Conservation (phyloP, 192 early-diverging fungal species). For the Coemansia reversa region DNA sequence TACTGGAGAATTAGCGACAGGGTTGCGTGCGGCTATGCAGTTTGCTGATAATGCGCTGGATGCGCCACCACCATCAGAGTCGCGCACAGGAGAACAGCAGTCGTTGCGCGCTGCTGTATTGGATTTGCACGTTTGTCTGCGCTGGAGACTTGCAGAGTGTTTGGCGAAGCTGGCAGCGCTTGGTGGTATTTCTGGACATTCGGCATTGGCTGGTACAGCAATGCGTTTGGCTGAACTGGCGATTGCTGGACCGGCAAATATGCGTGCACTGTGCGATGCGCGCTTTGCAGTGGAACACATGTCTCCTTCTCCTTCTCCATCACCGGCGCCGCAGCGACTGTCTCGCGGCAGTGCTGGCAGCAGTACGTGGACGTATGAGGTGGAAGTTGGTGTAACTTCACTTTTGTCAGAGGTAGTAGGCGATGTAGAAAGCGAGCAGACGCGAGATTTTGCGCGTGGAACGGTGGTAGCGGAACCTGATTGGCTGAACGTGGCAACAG, state of each 20-base stretch:
- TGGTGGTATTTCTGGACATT: background rate
- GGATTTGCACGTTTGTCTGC: constrained; percentile 30
- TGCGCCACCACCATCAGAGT: constrained; percentile 22
- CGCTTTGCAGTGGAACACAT: constrained; percentile 5
- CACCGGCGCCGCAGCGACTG: background rate
- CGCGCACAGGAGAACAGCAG: constrained; percentile 9
- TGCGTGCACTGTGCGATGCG: constrained; percentile 19
- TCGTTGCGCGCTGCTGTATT: constrained; percentile 15
- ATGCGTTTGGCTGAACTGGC: constrained; percentile 33
- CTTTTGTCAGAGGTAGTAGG: constrained; percentile 14
- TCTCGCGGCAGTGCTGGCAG: constrained; percentile 15
- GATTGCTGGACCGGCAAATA: constrained; percentile 22
- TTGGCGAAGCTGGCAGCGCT: constrained; percentile 7
- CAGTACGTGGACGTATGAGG: constrained; percentile 49
- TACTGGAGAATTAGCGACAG: constrained; percentile 1
- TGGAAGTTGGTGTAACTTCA: constrained; percentile 38
- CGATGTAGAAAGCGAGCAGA: background rate
- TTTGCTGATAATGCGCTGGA: constrained; percentile 54
- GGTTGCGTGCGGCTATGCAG: constrained; percentile 26
- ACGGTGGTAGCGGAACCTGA: constrained; percentile 30
- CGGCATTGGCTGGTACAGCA: constrained; percentile 13
- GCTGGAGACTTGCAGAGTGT: constrained; percentile 28
- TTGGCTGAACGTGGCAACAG: constrained; percentile 13
- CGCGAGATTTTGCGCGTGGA: constrained; percentile 21
- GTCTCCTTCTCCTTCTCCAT: background rate